Evolutionary conservation across 768 basidiomycete genomes (phyloP).

Genomic region (Dioszegia aurantiaca): DNA sequence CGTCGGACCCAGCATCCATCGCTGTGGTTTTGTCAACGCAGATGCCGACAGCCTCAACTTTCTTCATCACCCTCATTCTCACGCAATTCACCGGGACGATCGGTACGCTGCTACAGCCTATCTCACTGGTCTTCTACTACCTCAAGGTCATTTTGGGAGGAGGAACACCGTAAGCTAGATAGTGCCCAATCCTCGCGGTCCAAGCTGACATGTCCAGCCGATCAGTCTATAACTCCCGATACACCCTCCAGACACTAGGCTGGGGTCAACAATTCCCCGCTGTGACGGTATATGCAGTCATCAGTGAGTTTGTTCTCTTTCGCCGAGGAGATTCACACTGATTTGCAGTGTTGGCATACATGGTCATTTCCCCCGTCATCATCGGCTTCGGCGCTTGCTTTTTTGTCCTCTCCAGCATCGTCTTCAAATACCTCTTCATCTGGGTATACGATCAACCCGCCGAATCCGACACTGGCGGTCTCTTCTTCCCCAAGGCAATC

Average conservation of each 20-base stretch:
- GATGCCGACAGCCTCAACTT: conserved; percentile 60
- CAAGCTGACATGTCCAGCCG: conserved; percentile 23
- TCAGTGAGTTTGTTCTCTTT: conserved; percentile 59
- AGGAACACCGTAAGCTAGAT: conserved; percentile 59
- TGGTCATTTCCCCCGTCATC: conserved; percentile 86
- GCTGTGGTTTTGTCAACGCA: conserved; percentile 71
- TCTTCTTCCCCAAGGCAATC: conserved; percentile 93
- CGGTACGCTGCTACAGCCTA: conserved; percentile 74
- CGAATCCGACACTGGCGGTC: conserved; percentile 76
- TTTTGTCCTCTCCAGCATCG: conserved; percentile 77
- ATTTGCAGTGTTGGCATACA: conserved; percentile 60
- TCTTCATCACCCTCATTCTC: conserved; percentile 58
- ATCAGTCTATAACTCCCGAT: conserved; percentile 78
- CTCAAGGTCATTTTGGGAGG: conserved; percentile 84
- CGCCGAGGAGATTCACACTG: neutral
- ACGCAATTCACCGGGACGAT: conserved; percentile 65
- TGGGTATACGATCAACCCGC: conserved; percentile 69
- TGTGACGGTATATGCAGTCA: conserved; percentile 75
- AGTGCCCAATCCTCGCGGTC: neutral
- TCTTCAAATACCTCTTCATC: conserved; percentile 79
- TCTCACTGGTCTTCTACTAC: conserved; percentile 76
- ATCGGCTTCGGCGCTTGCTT: conserved; percentile 79
- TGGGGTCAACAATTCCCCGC: conserved; percentile 73
- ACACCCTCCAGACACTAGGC: conserved; percentile 62
- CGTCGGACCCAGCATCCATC: conserved; percentile 66